Percentiles rank a stretch among this genome's conserved stretches.
Evolutionary conservation across 805 yeast species (phyloP).

Genomic region (Lachancea mirantina): DNA sequence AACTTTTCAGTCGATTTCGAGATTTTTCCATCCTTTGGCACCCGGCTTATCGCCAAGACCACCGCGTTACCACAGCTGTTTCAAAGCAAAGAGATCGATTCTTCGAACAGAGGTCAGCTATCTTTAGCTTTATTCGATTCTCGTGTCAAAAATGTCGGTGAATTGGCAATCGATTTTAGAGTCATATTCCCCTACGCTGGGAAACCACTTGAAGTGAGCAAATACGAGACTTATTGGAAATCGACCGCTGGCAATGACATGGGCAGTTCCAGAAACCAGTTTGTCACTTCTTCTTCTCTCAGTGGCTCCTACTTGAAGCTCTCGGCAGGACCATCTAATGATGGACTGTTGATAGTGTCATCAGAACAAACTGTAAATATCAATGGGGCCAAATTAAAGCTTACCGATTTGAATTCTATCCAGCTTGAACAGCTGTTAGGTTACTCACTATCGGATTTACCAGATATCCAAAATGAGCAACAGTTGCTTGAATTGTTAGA

Average conservation of each 20-base stretch:
- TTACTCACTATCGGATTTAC: conserved; percentile 20
- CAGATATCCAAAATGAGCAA: conserved; percentile 20
- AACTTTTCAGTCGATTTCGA: conserved; percentile 79
- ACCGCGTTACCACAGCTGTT: conserved; percentile 59
- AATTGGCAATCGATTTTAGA: conserved; percentile 66
- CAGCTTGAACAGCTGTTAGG: conserved; percentile 30
- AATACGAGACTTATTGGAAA: conserved; percentile 96
- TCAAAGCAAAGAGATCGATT: conserved; percentile 32
- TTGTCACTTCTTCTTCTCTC: conserved; percentile 87
- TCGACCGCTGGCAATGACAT: conserved; percentile 54
- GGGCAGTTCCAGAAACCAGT: conserved; percentile 22
- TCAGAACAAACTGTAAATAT: conserved; percentile 55
- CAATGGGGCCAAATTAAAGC: conserved; percentile 46
- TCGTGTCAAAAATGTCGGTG: conserved; percentile 76
- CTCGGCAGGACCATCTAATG: conserved; percentile 64
- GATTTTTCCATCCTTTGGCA: conserved; percentile 90
- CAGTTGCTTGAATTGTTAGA: conserved; percentile 25
- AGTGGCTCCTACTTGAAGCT: conserved; percentile 71
- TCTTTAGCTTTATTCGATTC: conserved; percentile 75
- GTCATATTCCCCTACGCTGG: conserved; percentile 88
- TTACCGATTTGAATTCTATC: conserved; percentile 44
- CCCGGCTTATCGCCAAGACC: conserved; percentile 83
- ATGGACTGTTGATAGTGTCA: conserved; percentile 79
- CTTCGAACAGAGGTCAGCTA: conserved; percentile 30
- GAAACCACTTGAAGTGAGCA: conserved; percentile 73